These are phyloP conservation scores for Gnaphalium uliginosum DNA, from an alignment of 129 eudicot species.

Conservation along the genomic window DNA sequence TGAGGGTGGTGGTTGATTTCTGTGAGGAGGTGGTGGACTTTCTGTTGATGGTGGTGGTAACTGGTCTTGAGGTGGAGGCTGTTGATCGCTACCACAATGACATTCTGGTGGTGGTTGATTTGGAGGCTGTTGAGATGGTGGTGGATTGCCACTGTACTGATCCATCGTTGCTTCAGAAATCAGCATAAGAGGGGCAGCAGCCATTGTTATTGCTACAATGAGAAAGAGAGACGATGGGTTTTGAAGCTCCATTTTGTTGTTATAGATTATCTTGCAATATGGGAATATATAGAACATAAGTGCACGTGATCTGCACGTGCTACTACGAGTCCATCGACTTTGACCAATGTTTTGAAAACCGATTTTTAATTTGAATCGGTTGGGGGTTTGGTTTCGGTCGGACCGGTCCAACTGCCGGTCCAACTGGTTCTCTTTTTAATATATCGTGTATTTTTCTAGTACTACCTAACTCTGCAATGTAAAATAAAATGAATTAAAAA, in stretches of 20 bases:
- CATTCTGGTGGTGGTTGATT: background rate
- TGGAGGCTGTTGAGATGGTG: conserved; percentile 2
- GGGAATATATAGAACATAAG: conserved; percentile 5
- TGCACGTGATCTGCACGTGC: conserved; percentile 22
- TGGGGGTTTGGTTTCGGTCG: too few species aligned
- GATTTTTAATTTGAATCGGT: too few species aligned
- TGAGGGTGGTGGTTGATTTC: background rate
- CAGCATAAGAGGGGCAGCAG: background rate
- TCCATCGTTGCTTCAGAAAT: background rate
- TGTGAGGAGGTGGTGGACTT: background rate
- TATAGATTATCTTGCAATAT: background rate
- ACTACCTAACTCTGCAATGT: too few species aligned
- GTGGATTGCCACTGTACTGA: conserved; percentile 22
- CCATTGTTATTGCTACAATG: conserved; percentile 11
- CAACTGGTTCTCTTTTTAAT: too few species aligned
- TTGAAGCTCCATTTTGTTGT: conserved; percentile 18
- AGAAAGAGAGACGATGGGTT: background rate
- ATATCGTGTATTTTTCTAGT: too few species aligned
- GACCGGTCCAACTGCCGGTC: too few species aligned
- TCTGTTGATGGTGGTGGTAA: background rate
- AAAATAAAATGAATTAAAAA: too few species aligned
- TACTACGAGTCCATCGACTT: background rate
- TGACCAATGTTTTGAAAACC: too few species aligned
- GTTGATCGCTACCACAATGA: background rate
- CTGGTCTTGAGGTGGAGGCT: background rate